Evolutionary conservation across 495 filamentous ascomycete genomes (phyloP), one percentile per base, ranked within the genome.

Genomic region (Podospora pseudoanserina): DNA sequence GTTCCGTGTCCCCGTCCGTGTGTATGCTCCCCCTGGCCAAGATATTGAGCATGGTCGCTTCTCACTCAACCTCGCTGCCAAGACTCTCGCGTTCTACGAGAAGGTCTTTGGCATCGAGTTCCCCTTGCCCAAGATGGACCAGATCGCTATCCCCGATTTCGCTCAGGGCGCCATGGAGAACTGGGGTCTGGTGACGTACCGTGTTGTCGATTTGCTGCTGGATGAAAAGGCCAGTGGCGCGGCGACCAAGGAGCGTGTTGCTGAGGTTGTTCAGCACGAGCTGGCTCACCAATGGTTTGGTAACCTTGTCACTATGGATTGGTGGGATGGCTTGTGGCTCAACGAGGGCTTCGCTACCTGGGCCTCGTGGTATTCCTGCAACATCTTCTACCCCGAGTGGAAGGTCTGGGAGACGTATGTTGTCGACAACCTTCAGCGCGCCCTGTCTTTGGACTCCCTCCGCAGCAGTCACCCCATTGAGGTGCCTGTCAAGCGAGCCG

Each of bases 261-360:
- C 95, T 61, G 93, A 97, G 76, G 90, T 92, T 55, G 95, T 97
- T 20, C 93, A 96, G 84, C 95, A 99, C 81, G 95, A 99, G 76
- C 82, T 99, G 74, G 95, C 95, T 57, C 95, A 99, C 81, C 95
- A 99, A 79, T 99, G 95, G 95, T 98, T 99, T 73, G 95, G 95
- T 68, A 98, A 99, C 79, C 83, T 99, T 67, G 95, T 99, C 58
- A 99, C 95, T 55, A 99, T 99, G 95, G 94, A 97, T 78, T 99
- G 95, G 86, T 99, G 95, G 95, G 94, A 97, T 79, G 94, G 93
- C 34, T 82, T 99, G 32, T 99, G 95, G 95, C 88, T 99, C 68
- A 98, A 98, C 77, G 95, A 99, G 79, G 94, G 94, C 27, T 98
- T 98, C 77, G 95, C 95, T 34, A 97, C 95, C 27, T 99, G 95